A percentile compares a stretch with the other conserved stretches of the same genome.
phyloP scores from a whole-genome alignment of 2,329 filamentous ascomycete genomes.

The Sporothrix sp. region DNA sequence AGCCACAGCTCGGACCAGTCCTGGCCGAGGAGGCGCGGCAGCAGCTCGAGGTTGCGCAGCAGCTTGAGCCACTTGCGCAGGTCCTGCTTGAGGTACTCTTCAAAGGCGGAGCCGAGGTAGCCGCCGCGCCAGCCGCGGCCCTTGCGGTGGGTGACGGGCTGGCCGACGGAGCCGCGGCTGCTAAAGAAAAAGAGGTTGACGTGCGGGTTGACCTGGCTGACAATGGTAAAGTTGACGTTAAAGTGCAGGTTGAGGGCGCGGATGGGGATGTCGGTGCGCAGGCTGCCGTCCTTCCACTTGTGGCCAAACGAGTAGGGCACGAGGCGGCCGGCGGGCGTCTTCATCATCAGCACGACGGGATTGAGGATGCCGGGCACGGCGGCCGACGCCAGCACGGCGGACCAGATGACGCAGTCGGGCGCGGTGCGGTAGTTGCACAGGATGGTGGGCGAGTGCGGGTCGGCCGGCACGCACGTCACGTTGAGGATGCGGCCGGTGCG shows the following conservation, averaged over 20 bases:
- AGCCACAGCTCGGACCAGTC: constrained; percentile 97
- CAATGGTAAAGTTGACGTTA: constrained; percentile 96
- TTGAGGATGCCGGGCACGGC: constrained; percentile 95
- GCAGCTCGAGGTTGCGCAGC: constrained; percentile 78
- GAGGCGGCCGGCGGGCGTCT: constrained; percentile 51
- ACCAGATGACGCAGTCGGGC: constrained; percentile 98
- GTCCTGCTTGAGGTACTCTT: constrained; percentile 94
- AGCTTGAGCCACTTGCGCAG: constrained; percentile 97
- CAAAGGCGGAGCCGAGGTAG: constrained; percentile 81
- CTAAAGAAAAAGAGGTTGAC: constrained; percentile 99
- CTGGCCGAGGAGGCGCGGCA: constrained; percentile 82
- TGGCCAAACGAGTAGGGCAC: constrained; percentile 92
- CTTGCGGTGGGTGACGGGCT: constrained; percentile 85
- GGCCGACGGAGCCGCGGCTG: constrained; percentile 80
- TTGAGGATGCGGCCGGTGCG: constrained; percentile 91
- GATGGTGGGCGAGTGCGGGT: constrained; percentile 86
- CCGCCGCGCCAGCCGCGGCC: constrained; percentile 94
- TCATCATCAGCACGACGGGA: constrained; percentile 88
- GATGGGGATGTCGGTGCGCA: constrained; percentile 91
- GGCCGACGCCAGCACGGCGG: constrained; percentile 84
- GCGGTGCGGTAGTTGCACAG: constrained; percentile 91
- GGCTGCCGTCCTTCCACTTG: constrained; percentile 96
- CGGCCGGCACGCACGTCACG: constrained; percentile 89
- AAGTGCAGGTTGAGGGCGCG: constrained; percentile 93
- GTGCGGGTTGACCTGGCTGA: constrained; percentile 82